Percentiles rank a stretch among this genome's conserved stretches.
Conservation (phyloP, 2,329 filamentous ascomycete species). For the Periconia digitata region DNA sequence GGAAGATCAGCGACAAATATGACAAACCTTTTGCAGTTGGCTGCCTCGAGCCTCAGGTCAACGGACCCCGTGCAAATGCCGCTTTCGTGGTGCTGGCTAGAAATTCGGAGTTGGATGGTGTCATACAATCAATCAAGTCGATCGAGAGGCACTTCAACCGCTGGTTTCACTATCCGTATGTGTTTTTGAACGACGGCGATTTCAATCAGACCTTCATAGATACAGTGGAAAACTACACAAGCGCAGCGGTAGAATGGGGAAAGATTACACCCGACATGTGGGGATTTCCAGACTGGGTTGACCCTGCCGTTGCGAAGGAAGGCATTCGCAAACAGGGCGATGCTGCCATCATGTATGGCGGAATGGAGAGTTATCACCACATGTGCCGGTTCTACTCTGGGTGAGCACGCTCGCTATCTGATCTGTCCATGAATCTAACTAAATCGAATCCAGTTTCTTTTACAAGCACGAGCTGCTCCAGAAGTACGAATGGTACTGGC, state of each 20-base stretch:
- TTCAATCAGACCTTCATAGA: slow-evolving; percentile 96
- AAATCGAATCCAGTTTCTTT: slow-evolving; percentile 67
- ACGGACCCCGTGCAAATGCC: slow-evolving; percentile 82
- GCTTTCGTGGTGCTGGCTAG: slow-evolving; percentile 93
- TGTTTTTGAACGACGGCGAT: slow-evolving; percentile 96
- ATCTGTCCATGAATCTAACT: background rate
- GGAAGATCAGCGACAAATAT: slow-evolving; percentile 94
- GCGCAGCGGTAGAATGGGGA: slow-evolving; percentile 83
- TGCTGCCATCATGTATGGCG: slow-evolving; percentile 97
- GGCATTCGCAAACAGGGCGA: slow-evolving; percentile 97
- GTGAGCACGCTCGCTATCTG: slow-evolving; percentile 53
- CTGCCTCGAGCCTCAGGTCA: slow-evolving; percentile 76
- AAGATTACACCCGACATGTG: slow-evolving; percentile 89
- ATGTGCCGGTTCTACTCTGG: slow-evolving; percentile 99
- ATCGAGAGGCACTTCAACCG: slow-evolving; percentile 98
- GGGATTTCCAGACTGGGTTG: slow-evolving; percentile 96
- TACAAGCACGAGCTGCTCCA: slow-evolving; percentile 93
- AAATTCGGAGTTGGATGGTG: slow-evolving; percentile 95
- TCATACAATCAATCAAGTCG: slow-evolving; percentile 95
- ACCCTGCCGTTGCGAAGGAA: slow-evolving; percentile 90
- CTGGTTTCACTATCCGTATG: slow-evolving; percentile 98
- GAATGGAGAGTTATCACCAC: slow-evolving; percentile 96
- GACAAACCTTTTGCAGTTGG: slow-evolving; percentile 95
- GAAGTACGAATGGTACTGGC: slow-evolving; percentile 99
- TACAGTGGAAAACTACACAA: slow-evolving; percentile 87